phyloP scores from a whole-genome alignment of 2,329 filamentous ascomycete species.

The Pseudogymnoascus sp. region DNA sequence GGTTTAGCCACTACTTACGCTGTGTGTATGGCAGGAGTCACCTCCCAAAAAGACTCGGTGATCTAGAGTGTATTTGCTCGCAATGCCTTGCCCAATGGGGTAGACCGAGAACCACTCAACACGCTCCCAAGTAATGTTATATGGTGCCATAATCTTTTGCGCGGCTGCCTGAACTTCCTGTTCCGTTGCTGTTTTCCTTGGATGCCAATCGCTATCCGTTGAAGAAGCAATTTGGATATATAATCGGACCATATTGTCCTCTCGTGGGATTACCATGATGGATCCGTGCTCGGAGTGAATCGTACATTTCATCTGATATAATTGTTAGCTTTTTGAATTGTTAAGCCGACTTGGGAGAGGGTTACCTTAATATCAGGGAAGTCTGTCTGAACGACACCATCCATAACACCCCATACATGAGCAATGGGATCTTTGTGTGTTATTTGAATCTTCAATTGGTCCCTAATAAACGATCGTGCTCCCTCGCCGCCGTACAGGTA shows the following conservation, averaged over 20 bases:
- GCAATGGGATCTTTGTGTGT: constrained; percentile 61
- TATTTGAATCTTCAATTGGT: constrained; percentile 60
- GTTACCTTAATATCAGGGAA: constrained; percentile 73
- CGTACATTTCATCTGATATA: constrained; percentile 56
- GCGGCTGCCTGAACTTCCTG: constrained; percentile 56
- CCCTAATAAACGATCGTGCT: constrained; percentile 55
- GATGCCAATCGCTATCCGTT: constrained; percentile 51
- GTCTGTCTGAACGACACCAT: constrained; percentile 61
- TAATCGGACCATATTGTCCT: constrained; percentile 58
- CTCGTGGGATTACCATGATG: constrained; percentile 71
- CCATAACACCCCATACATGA: constrained; percentile 69
- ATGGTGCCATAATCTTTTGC: constrained; percentile 57
- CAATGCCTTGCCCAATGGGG: constrained; percentile 65
- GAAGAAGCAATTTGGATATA: constrained; percentile 61
- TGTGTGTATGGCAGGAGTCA: constrained; percentile 73
- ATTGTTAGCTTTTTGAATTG: constrained; percentile 34
- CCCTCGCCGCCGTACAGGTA: constrained; percentile 67
- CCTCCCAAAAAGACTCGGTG: constrained; percentile 66
- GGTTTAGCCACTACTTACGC: constrained; percentile 38
- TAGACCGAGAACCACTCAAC: constrained; percentile 72
- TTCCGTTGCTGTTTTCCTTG: constrained; percentile 53
- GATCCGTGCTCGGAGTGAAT: constrained; percentile 67
- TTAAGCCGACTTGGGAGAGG: constrained; percentile 17
- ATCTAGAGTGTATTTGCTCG: constrained; percentile 57
- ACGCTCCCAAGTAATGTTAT: constrained; percentile 56